Evolutionary conservation across 2,329 filamentous ascomycete species (phyloP).

Genomic region (Pseudogymnoascus sp.): DNA sequence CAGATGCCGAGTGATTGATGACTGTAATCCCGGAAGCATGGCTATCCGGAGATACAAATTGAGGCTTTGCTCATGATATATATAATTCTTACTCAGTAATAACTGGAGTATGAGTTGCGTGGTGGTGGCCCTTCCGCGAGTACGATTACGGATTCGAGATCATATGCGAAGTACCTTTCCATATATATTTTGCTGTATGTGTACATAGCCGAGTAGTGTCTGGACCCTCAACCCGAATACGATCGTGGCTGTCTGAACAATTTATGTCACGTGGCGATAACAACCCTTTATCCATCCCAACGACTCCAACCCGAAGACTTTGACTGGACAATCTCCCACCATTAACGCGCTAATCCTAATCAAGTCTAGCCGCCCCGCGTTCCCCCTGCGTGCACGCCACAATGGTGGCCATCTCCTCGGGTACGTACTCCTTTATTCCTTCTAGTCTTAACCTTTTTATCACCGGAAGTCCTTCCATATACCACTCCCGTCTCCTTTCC

Average conservation of each 20-base stretch:
- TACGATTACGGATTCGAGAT: slow-evolving; percentile 6
- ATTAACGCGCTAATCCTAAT: background rate
- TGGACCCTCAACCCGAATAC: background rate
- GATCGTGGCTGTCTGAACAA: background rate
- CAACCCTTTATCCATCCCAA: background rate
- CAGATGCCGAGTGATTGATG: background rate
- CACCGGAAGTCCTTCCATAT: background rate
- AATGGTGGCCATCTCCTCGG: background rate
- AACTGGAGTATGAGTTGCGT: background rate
- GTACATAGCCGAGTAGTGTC: background rate
- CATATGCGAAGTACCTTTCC: background rate
- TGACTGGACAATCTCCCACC: background rate
- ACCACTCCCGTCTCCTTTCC: background rate
- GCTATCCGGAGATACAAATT: background rate
- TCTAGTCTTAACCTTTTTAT: slow-evolving; percentile 2
- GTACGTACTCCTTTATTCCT: slow-evolving; percentile 5
- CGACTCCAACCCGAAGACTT: background rate
- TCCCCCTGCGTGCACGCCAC: background rate
- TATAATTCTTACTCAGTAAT: background rate
- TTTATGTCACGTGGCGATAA: background rate
- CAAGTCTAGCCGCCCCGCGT: background rate
- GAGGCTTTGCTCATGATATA: background rate
- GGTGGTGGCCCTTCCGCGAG: background rate
- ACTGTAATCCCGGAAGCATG: background rate
- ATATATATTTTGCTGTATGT: background rate